These are phyloP conservation scores for Physaria fendleri DNA, from an alignment of 345 rosid genomes.

Conservation along the genomic window DNA sequence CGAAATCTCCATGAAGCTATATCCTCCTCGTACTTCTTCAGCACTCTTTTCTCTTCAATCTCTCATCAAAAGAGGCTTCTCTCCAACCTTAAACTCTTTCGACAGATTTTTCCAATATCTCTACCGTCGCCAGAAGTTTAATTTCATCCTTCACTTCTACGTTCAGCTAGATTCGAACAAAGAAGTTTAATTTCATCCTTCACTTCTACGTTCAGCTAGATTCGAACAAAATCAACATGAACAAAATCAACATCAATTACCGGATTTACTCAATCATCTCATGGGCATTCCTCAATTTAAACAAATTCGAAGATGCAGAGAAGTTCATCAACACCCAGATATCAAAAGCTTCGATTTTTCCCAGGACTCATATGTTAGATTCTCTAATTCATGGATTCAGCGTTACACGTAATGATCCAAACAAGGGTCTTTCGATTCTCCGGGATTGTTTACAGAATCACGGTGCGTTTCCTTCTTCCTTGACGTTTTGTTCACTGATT, in stretches of 20 bases:
- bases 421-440: slow-evolving; percentile 41
- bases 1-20: slow-evolving; percentile 8
- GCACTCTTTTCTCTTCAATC: slow-evolving; percentile 25
- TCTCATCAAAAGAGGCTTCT: slow-evolving; percentile 28
- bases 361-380: slow-evolving; percentile 39
- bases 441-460: slow-evolving; percentile 39
- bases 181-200: slow-evolving; percentile 17
- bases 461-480: slow-evolving; percentile 56
- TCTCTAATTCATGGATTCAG: slow-evolving; percentile 48
- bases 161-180: slow-evolving; percentile 21
- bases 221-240: too few relatives aligned
- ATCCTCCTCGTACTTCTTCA: slow-evolving; percentile 4
- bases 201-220: slow-evolving; percentile 23
- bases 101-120: slow-evolving; percentile 17
- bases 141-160: slow-evolving; percentile 18
- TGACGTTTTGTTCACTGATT: slow-evolving; percentile 48
- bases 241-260: slow-evolving; percentile 15
- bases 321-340: slow-evolving; percentile 38
- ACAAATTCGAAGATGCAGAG: slow-evolving; percentile 55
- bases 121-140: slow-evolving; percentile 18
- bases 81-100: slow-evolving; percentile 21
- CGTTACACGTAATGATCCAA: slow-evolving; percentile 37
- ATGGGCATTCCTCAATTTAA: slow-evolving; percentile 47
- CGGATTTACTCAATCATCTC: slow-evolving; percentile 42
- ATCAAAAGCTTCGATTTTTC: slow-evolving; percentile 29